phyloP scores from a whole-genome alignment of 1,139 yeast species.

The Entelexis paramagnoliae region DNA sequence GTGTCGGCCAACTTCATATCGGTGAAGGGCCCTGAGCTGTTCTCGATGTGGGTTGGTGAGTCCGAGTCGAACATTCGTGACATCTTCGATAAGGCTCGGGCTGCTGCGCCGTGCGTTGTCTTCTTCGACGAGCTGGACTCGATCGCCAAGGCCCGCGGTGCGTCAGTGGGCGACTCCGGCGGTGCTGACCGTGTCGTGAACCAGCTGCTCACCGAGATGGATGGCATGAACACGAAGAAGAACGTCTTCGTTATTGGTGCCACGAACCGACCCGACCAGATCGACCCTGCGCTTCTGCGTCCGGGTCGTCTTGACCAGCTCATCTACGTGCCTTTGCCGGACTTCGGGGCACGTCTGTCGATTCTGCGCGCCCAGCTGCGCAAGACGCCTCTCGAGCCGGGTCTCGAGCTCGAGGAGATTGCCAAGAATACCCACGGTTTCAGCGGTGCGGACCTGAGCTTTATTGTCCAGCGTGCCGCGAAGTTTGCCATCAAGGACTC shows the following conservation, averaged over 20 bases:
- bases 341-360: slow-evolving; percentile 84
- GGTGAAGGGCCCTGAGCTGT: slow-evolving; percentile 91
- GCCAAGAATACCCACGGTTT: slow-evolving; percentile 92
- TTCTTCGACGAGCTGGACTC: slow-evolving; percentile 97
- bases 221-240: slow-evolving; percentile 99
- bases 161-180: slow-evolving; percentile 94
- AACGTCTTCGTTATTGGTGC: slow-evolving; percentile 98
- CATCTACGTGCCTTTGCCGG: slow-evolving; percentile 97
- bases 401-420: slow-evolving; percentile 74
- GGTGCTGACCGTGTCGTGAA: slow-evolving; percentile 99
- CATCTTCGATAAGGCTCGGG: slow-evolving; percentile 83
- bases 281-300: slow-evolving; percentile 95
- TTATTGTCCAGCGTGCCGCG: slow-evolving; percentile 96
- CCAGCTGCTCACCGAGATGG: slow-evolving; percentile 97
- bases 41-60: slow-evolving; percentile 95
- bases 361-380: slow-evolving; percentile 93
- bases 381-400: slow-evolving; percentile 97
- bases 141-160: slow-evolving; percentile 95
- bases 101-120: slow-evolving; percentile 88
- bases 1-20: slow-evolving; percentile 91
- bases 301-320: slow-evolving; percentile 99
- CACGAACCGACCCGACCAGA: slow-evolving; percentile 97
- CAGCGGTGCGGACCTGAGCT: slow-evolving; percentile 97
- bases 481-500: slow-evolving; percentile 97
- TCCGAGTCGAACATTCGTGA: slow-evolving; percentile 93